Evolutionary conservation across 75 land plant species (phyloP).

Genomic region (Sequoia sempervirens): DNA sequence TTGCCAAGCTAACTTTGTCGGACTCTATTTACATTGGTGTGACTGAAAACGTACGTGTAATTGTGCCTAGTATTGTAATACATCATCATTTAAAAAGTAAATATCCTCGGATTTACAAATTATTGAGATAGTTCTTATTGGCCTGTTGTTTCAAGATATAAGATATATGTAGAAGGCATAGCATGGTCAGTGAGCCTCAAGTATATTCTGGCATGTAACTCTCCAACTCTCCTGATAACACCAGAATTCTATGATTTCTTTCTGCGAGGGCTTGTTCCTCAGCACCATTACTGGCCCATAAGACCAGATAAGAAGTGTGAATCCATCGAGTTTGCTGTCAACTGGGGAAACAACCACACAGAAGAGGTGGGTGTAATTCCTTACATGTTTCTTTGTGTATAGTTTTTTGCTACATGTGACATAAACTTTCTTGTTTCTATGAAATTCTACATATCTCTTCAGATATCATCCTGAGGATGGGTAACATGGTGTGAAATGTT

Average conservation of each 20-base stretch:
- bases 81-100: neutral
- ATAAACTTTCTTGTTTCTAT: neutral
- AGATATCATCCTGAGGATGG: no score
- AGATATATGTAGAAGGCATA: constrained; percentile 22
- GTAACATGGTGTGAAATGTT: no score
- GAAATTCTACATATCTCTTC: neutral
- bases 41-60: neutral
- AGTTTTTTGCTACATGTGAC: neutral
- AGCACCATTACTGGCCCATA: constrained; percentile 66
- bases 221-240: constrained; percentile 42
- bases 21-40: no score
- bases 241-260: constrained; percentile 60
- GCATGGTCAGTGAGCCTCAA: constrained; percentile 80
- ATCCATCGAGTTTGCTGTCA: constrained; percentile 58
- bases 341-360: constrained; percentile 70
- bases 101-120: neutral
- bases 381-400: neutral
- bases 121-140: neutral
- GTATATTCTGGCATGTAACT: constrained; percentile 71
- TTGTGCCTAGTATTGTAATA: neutral
- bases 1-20: no score
- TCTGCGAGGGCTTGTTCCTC: constrained; percentile 44
- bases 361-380: constrained; percentile 24
- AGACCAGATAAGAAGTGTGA: constrained; percentile 37
- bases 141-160: constrained; percentile 9